Conservation (phyloP, 192 early-diverging fungal species). For the Diversispora eburnea region DNA sequence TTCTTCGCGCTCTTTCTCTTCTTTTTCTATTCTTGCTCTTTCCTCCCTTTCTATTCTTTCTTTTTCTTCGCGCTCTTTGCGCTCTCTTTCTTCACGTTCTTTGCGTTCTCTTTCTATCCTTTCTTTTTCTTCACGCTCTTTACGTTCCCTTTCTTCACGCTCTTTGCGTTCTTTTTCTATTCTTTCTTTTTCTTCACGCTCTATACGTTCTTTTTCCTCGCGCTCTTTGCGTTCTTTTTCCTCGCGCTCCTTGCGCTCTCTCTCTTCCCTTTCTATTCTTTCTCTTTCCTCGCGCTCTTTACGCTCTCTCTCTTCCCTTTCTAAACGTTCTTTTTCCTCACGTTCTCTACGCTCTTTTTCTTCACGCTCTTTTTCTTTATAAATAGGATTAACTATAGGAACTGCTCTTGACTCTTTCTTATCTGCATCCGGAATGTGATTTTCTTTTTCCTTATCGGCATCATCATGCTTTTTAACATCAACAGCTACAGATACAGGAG, state of each 20-base stretch:
- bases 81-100: slow-evolving; percentile 21
- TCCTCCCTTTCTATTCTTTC: slow-evolving; percentile 26
- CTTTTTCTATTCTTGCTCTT: slow-evolving; percentile 31
- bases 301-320: slow-evolving; percentile 30
- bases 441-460: slow-evolving; percentile 5
- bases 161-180: slow-evolving; percentile 34
- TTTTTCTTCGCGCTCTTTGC: slow-evolving; percentile 18
- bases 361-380: slow-evolving; percentile 35
- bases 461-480: slow-evolving; percentile 1
- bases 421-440: neutral
- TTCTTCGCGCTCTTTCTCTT: slow-evolving; percentile 33
- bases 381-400: slow-evolving; percentile 51
- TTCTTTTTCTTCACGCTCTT: slow-evolving; percentile 33
- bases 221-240: slow-evolving; percentile 20
- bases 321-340: slow-evolving; percentile 46
- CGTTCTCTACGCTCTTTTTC: slow-evolving; percentile 29
- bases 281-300: slow-evolving; percentile 32
- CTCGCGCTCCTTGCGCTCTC: slow-evolving; percentile 26
- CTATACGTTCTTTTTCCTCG: slow-evolving; percentile 13
- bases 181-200: slow-evolving; percentile 27
- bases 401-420: slow-evolving; percentile 33
- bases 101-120: slow-evolving; percentile 30
- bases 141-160: slow-evolving; percentile 27
- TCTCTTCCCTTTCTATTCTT: slow-evolving; percentile 32
- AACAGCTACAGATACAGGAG: neutral